Conservation (phyloP, 768 basidiomycete species). For the Phylloporus arenicola region DNA sequence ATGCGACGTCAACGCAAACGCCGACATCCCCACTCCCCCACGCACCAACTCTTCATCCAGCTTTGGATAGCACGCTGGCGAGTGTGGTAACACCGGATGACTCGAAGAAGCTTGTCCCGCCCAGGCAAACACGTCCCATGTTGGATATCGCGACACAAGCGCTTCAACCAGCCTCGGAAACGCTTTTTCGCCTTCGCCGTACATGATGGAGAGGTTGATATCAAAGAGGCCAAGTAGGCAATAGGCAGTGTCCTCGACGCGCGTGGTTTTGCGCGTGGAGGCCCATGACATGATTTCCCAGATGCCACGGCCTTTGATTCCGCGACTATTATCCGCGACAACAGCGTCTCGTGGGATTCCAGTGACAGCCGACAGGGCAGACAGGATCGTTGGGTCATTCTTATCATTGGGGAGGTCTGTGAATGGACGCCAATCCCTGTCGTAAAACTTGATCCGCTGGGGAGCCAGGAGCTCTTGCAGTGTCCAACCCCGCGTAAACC, state of each 20-base stretch:
- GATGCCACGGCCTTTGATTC: conserved; percentile 10
- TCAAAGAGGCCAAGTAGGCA: conserved; percentile 26
- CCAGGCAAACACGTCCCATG: conserved; percentile 27
- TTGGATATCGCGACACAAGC: conserved; percentile 5
- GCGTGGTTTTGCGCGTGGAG: conserved; percentile 24
- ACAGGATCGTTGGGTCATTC: conserved; percentile 4
- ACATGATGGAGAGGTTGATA: conserved; percentile 19
- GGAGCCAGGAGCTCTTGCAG: conserved; percentile 27
- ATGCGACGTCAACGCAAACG: conserved; percentile 11
- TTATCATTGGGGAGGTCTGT: conserved; percentile 15
- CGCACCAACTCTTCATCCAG: conserved; percentile 12
- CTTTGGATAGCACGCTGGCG: conserved; percentile 18
- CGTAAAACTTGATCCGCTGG: conserved; percentile 22
- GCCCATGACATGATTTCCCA: conserved; percentile 31
- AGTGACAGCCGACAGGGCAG: conserved; percentile 11
- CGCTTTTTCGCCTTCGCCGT: conserved; percentile 29
- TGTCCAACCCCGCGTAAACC: conserved; percentile 26
- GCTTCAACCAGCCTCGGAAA: conserved; percentile 24
- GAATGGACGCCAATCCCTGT: conserved; percentile 18
- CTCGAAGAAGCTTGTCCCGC: conserved; percentile 14
- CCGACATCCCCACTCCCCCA: conserved; percentile 9
- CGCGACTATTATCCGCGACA: conserved; percentile 17
- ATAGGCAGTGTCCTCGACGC: conserved; percentile 27
- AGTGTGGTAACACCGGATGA: conserved; percentile 16
- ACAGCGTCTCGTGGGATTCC: conserved; percentile 15